phyloP scores from a whole-genome alignment of 768 basidiomycete species.

The Russula griseocarnosa region DNA sequence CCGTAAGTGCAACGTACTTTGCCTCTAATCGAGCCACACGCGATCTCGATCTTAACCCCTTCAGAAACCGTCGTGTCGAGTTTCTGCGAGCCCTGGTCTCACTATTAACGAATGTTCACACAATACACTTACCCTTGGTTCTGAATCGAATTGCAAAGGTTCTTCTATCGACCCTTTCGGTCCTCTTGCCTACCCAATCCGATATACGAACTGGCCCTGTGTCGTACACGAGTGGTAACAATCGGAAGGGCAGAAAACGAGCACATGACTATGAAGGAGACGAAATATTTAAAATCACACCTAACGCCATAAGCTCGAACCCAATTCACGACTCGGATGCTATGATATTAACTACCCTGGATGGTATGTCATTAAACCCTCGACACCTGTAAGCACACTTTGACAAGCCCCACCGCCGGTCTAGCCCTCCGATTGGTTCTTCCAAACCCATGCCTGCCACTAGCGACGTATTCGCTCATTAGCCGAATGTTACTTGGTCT shows the following conservation, averaged over 20 bases:
- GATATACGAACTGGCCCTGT: constrained; percentile 33
- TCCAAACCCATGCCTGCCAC: constrained; percentile 47
- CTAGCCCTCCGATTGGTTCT: constrained; percentile 47
- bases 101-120: constrained; percentile 20
- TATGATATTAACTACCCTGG: constrained; percentile 49
- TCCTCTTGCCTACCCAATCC: constrained; percentile 30
- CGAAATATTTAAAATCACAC: constrained; percentile 55
- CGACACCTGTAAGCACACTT: background rate
- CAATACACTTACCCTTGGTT: constrained; percentile 15
- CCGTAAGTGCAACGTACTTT: constrained; percentile 39
- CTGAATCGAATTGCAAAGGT: constrained; percentile 26
- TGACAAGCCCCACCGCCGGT: background rate
- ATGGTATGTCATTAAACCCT: constrained; percentile 46
- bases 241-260: constrained; percentile 63
- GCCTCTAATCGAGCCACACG: background rate
- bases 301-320: constrained; percentile 47
- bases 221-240: constrained; percentile 32
- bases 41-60: constrained; percentile 3
- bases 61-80: constrained; percentile 19
- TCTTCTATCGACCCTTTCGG: constrained; percentile 22
- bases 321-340: constrained; percentile 50
- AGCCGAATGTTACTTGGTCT: constrained; percentile 56
- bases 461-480: constrained; percentile 55
- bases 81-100: constrained; percentile 20
- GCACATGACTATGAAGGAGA: constrained; percentile 70